Conservation (phyloP, 108 stramenopile genomes). For the Phaeodactylum tricornutum region DNA sequence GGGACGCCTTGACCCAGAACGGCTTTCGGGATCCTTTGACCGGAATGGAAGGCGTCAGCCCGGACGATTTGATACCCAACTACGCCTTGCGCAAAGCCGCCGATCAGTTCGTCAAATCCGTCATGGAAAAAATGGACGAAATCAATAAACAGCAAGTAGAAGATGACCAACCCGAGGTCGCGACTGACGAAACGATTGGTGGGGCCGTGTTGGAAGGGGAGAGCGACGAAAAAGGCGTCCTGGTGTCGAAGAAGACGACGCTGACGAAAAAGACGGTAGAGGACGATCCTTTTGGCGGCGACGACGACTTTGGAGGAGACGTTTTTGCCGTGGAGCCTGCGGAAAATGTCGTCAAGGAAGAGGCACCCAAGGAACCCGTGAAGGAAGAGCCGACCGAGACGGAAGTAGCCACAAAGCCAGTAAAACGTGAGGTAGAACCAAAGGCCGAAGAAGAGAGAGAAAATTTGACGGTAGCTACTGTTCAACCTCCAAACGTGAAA, state of each 20-base stretch:
- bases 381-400: conserved; percentile 1
- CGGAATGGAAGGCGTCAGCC: conserved; percentile 70
- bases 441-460: too few species aligned
- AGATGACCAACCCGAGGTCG: conserved; percentile 24
- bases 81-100: conserved; percentile 71
- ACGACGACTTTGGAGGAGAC: conserved; percentile 77
- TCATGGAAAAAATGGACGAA: conserved; percentile 73
- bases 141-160: conserved; percentile 70
- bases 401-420: conserved; percentile 10
- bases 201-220: conserved; percentile 39
- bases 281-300: conserved; percentile 52
- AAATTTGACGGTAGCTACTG: conserved; percentile 3
- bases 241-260: conserved; percentile 31
- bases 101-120: conserved; percentile 51
- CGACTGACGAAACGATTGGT: conserved; percentile 7
- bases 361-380: conserved; percentile 1
- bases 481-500: conserved; percentile 1
- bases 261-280: conserved; percentile 25
- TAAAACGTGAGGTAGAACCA: conserved; percentile 1
- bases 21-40: conserved; percentile 78
- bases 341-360: conserved; percentile 17
- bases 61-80: conserved; percentile 75
- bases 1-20: conserved; percentile 63
- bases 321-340: conserved; percentile 68
- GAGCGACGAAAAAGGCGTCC: conserved; percentile 43